A percentile compares a stretch with the other conserved stretches of the same genome.
phyloP scores from a whole-genome alignment of 352 stramenopile genomes.

The Synura sp. region DNA sequence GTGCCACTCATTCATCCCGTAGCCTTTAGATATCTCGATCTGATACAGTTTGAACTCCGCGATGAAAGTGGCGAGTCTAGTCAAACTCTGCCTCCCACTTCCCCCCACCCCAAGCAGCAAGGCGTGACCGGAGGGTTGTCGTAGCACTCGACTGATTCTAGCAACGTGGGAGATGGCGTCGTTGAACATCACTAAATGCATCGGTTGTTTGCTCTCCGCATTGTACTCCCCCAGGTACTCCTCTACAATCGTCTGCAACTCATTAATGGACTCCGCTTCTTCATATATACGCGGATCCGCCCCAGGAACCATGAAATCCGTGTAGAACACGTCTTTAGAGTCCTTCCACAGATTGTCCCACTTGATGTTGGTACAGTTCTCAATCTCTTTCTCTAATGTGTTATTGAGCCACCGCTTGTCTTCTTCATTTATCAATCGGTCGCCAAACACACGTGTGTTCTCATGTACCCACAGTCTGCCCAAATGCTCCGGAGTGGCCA shows the following conservation, averaged over 20 bases:
- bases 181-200: conserved; percentile 90
- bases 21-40: conserved; percentile 89
- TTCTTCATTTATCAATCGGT: conserved; percentile 79
- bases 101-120: conserved; percentile 81
- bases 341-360: conserved; percentile 66
- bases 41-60: conserved; percentile 82
- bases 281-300: conserved; percentile 81
- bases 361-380: conserved; percentile 65
- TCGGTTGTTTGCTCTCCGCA: conserved; percentile 78
- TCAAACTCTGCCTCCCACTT: conserved; percentile 80
- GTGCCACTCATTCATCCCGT: conserved; percentile 81
- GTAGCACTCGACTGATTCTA: conserved; percentile 79
- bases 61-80: conserved; percentile 81
- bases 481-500: conserved; percentile 62
- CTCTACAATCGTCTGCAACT: conserved; percentile 73
- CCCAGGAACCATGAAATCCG: conserved; percentile 83
- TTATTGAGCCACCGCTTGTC: conserved; percentile 83
- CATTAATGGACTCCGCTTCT: conserved; percentile 71
- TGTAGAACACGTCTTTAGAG: conserved; percentile 66
- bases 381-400: conserved; percentile 63
- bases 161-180: conserved; percentile 89
- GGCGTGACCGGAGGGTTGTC: conserved; percentile 78
- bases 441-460: conserved; percentile 85
- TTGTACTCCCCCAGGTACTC: conserved; percentile 85
- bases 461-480: conserved; percentile 86